Percentiles rank a stretch among this genome's conserved stretches.
Conservation (phyloP, 768 basidiomycete genomes). For the Dendrothele bispora region DNA sequence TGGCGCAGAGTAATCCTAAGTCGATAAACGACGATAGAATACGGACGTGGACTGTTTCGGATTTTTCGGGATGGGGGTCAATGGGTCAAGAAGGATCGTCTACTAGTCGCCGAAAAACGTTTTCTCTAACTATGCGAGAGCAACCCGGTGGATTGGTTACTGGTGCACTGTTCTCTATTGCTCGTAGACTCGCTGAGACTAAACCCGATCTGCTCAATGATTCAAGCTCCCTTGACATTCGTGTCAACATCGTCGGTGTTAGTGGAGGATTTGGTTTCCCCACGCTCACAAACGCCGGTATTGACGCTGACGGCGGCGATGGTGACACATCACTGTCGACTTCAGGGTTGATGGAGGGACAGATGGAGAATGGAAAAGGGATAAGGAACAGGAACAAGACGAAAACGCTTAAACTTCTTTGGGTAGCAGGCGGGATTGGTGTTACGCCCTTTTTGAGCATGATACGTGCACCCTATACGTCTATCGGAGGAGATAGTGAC, state of each 20-base stretch:
- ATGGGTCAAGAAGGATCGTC: constrained; percentile 4
- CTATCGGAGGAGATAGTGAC: no score
- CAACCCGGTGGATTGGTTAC: constrained; percentile 57
- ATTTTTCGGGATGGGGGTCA: constrained; percentile 4
- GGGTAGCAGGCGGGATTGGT: constrained; percentile 68
- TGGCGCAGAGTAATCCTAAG: constrained; percentile 43
- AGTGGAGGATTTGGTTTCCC: constrained; percentile 51
- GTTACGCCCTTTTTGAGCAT: constrained; percentile 64
- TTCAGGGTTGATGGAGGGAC: neutral
- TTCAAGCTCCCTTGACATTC: constrained; percentile 34
- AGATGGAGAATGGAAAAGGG: constrained; percentile 6
- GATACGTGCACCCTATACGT: constrained; percentile 36
- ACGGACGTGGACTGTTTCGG: constrained; percentile 64
- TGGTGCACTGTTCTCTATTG: constrained; percentile 51
- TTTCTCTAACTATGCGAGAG: constrained; percentile 55
- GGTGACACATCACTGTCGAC: no score
- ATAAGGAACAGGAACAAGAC: constrained; percentile 1
- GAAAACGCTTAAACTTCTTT: constrained; percentile 37
- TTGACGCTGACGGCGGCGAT: no score
- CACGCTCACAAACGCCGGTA: neutral
- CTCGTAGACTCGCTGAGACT: constrained; percentile 36
- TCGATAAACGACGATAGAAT: constrained; percentile 61
- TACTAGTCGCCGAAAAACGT: constrained; percentile 25
- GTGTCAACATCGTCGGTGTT: constrained; percentile 50
- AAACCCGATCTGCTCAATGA: constrained; percentile 44